phyloP scores from a whole-genome alignment of 2,329 filamentous ascomycete genomes.

The Fusarium sp. region DNA sequence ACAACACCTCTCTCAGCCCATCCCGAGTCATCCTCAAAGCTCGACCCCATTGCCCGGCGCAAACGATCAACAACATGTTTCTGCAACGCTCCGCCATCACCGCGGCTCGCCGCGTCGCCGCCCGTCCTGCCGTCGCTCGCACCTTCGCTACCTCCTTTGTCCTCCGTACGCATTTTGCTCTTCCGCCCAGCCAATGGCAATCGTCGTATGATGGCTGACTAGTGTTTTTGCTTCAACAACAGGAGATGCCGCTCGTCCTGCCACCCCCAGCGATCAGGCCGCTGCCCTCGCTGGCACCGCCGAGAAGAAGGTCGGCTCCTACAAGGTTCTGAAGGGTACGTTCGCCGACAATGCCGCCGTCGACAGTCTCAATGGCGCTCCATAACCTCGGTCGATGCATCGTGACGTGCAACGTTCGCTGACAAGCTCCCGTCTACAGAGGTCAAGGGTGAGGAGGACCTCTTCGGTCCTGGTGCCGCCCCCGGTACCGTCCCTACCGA shows the following conservation, averaged over 20 bases:
- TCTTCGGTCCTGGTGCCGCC: slow-evolving; percentile 85
- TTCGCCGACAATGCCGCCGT: slow-evolving; percentile 40
- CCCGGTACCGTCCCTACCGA: slow-evolving; percentile 92
- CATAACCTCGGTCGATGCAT: slow-evolving; percentile 47
- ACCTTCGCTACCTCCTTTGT: slow-evolving; percentile 72
- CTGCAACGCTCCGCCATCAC: slow-evolving; percentile 74
- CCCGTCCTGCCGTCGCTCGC: slow-evolving; percentile 68
- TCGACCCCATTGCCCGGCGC: slow-evolving; percentile 45
- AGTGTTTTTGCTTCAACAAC: slow-evolving; percentile 37
- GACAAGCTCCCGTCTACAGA: slow-evolving; percentile 68
- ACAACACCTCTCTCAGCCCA: slow-evolving; percentile 52
- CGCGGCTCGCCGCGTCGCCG: slow-evolving; percentile 71
- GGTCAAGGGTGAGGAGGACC: slow-evolving; percentile 85
- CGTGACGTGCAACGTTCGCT: slow-evolving; percentile 39
- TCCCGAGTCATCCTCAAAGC: slow-evolving; percentile 43
- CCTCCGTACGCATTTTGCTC: slow-evolving; percentile 67
- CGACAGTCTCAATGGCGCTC: slow-evolving; percentile 29
- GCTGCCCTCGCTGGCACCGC: slow-evolving; percentile 56
- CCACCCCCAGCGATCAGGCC: slow-evolving; percentile 56
- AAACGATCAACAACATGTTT: slow-evolving; percentile 63
- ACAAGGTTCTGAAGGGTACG: slow-evolving; percentile 65
- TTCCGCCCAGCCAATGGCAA: slow-evolving; percentile 44
- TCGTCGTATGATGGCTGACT: slow-evolving; percentile 54
- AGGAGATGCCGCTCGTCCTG: slow-evolving; percentile 58
- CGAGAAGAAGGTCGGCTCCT: slow-evolving; percentile 63